Percentiles rank a stretch among this genome's conserved stretches.
These are phyloP conservation scores for Parascedosporium putredinis DNA, from an alignment of 2,329 filamentous ascomycete genomes.

Conservation along the genomic window DNA sequence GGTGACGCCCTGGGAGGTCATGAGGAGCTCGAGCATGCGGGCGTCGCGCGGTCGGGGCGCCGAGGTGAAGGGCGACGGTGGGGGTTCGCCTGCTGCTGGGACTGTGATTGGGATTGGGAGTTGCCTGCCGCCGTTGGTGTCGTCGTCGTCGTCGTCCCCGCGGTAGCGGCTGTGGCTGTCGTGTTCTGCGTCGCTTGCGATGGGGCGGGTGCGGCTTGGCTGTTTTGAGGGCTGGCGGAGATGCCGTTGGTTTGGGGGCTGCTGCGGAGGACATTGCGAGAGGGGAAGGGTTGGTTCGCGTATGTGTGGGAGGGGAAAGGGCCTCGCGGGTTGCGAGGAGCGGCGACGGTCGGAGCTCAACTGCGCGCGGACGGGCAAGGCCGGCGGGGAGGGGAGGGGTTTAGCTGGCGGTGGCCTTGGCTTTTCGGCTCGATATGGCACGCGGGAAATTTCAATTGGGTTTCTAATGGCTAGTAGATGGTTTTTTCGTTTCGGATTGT, in stretches of 20 bases:
- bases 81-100: slow-evolving; percentile 11
- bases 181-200: slow-evolving; percentile 20
- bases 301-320: not conserved
- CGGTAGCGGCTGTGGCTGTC: slow-evolving; percentile 18
- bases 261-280: slow-evolving; percentile 8
- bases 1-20: slow-evolving; percentile 68
- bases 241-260: slow-evolving; percentile 42
- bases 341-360: not conserved
- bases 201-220: slow-evolving; percentile 22
- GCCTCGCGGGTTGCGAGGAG: no score
- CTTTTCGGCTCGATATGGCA: no score
- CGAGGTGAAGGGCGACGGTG: slow-evolving; percentile 24
- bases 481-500: no score
- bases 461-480: no score
- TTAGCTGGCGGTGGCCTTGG: no score
- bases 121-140: slow-evolving; percentile 10
- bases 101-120: slow-evolving; percentile 7
- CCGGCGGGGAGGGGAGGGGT: no score
- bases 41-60: slow-evolving; percentile 63
- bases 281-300: not conserved
- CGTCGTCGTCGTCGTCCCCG: slow-evolving; percentile 19
- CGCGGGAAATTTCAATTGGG: no score
- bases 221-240: slow-evolving; percentile 27
- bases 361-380: no score
- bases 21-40: slow-evolving; percentile 68